A percentile compares a stretch with the other conserved stretches of the same genome.
phyloP scores from a whole-genome alignment of 257 asterid species.

The Solanum infundibuliforme region DNA sequence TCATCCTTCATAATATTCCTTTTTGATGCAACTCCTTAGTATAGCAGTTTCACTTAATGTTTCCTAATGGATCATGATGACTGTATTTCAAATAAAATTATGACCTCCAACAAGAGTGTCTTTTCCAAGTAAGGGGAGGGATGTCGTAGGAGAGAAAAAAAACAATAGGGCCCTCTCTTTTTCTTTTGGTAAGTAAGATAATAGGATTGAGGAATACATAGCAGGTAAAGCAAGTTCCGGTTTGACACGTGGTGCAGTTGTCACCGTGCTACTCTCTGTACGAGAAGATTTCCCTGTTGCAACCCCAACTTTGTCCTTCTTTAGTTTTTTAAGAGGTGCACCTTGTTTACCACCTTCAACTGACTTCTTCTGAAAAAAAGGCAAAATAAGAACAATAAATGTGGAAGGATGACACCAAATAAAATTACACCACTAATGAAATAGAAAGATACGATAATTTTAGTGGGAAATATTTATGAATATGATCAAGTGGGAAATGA shows the following conservation, averaged over 20 bases:
- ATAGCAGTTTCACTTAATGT: neutral
- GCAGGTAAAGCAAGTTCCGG: slow-evolving; percentile 78
- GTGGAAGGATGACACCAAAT: neutral
- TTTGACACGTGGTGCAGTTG: slow-evolving; percentile 84
- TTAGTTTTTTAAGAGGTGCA: slow-evolving; percentile 50
- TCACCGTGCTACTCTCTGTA: slow-evolving; percentile 39
- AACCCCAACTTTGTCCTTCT: slow-evolving; percentile 73
- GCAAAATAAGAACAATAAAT: neutral
- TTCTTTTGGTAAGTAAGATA: neutral
- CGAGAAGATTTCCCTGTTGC: slow-evolving; percentile 74
- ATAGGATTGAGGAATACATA: slow-evolving; percentile 31
- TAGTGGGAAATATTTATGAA: neutral
- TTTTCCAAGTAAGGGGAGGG: neutral
- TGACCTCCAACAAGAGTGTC: neutral
- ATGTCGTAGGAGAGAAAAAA: neutral
- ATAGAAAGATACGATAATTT: neutral
- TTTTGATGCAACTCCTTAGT: neutral
- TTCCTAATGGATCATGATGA: neutral
- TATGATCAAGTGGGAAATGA: neutral
- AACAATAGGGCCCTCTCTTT: neutral
- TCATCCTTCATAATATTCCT: neutral
- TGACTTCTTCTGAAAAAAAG: slow-evolving; percentile 49
- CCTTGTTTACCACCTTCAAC: slow-evolving; percentile 77
- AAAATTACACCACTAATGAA: neutral
- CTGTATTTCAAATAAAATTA: neutral